These are phyloP conservation scores for Hortaea sp. DNA, from an alignment of 2,329 filamentous ascomycete genomes.

Conservation along the genomic window DNA sequence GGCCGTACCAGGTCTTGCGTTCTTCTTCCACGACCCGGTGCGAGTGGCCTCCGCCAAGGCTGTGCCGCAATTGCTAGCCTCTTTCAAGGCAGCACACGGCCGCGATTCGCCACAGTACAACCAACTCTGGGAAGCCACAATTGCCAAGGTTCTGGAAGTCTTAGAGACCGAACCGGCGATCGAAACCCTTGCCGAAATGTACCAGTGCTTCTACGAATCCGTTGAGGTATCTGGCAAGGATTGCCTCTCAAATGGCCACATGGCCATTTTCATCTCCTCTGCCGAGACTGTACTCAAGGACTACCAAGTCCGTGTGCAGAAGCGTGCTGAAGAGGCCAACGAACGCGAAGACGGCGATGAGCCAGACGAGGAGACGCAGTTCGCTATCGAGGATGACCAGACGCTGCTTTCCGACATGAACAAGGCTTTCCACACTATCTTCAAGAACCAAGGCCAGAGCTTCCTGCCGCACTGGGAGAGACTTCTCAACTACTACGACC, in stretches of 20 bases:
- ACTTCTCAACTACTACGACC: constrained; percentile 73
- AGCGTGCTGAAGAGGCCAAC: constrained; percentile 72
- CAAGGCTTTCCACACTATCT: constrained; percentile 98
- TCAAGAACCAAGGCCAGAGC: constrained; percentile 81
- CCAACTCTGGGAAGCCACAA: constrained; percentile 74
- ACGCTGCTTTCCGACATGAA: constrained; percentile 98
- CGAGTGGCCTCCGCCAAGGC: constrained; percentile 90
- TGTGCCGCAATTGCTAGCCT: constrained; percentile 83
- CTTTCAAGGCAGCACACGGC: constrained; percentile 87
- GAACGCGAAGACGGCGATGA: constrained; percentile 67
- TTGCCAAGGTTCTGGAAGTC: constrained; percentile 87
- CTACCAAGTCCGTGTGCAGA: constrained; percentile 77
- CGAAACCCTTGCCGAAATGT: constrained; percentile 96
- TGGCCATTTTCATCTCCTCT: constrained; percentile 78
- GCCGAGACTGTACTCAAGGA: constrained; percentile 81
- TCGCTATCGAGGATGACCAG: constrained; percentile 95
- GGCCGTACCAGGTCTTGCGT: constrained; percentile 81
- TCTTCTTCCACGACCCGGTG: constrained; percentile 99
- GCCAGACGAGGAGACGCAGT: constrained; percentile 72
- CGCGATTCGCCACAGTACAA: constrained; percentile 66
- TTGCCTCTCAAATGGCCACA: constrained; percentile 66
- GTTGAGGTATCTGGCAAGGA: constrained; percentile 86
- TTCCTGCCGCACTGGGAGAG: constrained; percentile 87
- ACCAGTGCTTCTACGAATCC: constrained; percentile 98
- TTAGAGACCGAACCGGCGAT: constrained; percentile 89